Evolutionary conservation across 306 rosid species (phyloP).

Genomic region (Lathyrus tuberosus): DNA sequence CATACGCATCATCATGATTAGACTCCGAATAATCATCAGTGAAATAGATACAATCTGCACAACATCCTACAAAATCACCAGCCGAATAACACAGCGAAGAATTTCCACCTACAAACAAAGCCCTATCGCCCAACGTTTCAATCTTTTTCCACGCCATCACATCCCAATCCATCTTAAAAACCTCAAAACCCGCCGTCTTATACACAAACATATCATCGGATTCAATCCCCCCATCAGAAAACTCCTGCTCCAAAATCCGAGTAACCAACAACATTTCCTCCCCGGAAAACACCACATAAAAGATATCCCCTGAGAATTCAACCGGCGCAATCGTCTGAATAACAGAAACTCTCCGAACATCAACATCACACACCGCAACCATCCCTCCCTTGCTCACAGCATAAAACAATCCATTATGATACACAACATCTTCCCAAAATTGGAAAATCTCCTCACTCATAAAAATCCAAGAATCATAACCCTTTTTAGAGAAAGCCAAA

Average conservation of each 20-base stretch:
- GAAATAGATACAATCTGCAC: slow-evolving; percentile 61
- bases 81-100: slow-evolving; percentile 61
- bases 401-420: slow-evolving; percentile 48
- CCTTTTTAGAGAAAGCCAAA: slow-evolving; percentile 52
- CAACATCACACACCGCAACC: slow-evolving; percentile 55
- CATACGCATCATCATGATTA: slow-evolving; percentile 51
- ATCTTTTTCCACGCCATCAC: slow-evolving; percentile 49
- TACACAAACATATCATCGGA: slow-evolving; percentile 29
- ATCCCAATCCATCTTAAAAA: slow-evolving; percentile 60
- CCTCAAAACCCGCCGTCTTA: slow-evolving; percentile 57
- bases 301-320: slow-evolving; percentile 49
- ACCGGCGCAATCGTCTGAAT: slow-evolving; percentile 13
- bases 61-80: slow-evolving; percentile 50
- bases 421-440: slow-evolving; percentile 60
- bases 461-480: slow-evolving; percentile 54
- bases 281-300: slow-evolving; percentile 57
- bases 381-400: slow-evolving; percentile 61
- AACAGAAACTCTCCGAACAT: slow-evolving; percentile 40
- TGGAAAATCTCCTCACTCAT: slow-evolving; percentile 34
- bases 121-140: slow-evolving; percentile 53
- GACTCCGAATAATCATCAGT: slow-evolving; percentile 68
- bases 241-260: slow-evolving; percentile 49
- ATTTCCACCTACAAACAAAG: slow-evolving; percentile 64
- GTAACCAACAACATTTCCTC: slow-evolving; percentile 52
- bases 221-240: slow-evolving; percentile 11